Base-by-base conservation (phyloP, 495 filamentous ascomycete species). In the Penicillium soppii region DNA sequence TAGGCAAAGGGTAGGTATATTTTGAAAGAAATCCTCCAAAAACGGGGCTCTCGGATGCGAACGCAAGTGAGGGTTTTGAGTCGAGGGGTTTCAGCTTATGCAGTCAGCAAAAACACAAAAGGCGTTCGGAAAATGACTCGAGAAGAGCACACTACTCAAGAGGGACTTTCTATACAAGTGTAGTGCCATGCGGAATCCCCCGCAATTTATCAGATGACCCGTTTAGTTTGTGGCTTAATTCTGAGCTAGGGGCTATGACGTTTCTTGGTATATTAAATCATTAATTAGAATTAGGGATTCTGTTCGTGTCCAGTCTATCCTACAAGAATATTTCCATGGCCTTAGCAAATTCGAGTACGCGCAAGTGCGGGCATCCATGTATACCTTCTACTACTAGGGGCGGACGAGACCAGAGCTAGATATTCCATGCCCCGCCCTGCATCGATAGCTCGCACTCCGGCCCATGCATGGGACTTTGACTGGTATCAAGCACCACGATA, bases 51-150 rank as follows among this genome's bases (percentile, higher is more conserved):
- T 13, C 13, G 29, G 27, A 27, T 35, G 19, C 27, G 17, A 45
- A 30, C 16, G 3, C 2, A 19, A 37, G 13, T 15, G 2, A 15
- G 19, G 4, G 10, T 9, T 39, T 35, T 15, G 17, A 32, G 9
- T 47, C 32, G 23, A 38, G 23, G 10, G 8, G 30, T 35, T 43
- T 42, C 38, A 48, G 38, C 19, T 26, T 16, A 37, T 43, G 39
- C 54, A 53, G 50, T 53, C 44, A 49, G 54, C 49, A 57, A 36
- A 25, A 40, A 57, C 39, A 35, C 30, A 23, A 25, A 35, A 35
- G 10, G 13, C 29, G n/a, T 17, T 22, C 36, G 8, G 20, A 26
- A 51, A 12, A 20, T 42, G 19, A 43, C 23, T 43, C 26, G 37
- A 53, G 29, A 33, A 47, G 44, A 23, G 22, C 35, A 13, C 26